Evolutionary conservation across 2,329 filamentous ascomycete species (phyloP), one percentile per base, ranked within the genome.

Genomic region (Scedosporium dehoogii): DNA sequence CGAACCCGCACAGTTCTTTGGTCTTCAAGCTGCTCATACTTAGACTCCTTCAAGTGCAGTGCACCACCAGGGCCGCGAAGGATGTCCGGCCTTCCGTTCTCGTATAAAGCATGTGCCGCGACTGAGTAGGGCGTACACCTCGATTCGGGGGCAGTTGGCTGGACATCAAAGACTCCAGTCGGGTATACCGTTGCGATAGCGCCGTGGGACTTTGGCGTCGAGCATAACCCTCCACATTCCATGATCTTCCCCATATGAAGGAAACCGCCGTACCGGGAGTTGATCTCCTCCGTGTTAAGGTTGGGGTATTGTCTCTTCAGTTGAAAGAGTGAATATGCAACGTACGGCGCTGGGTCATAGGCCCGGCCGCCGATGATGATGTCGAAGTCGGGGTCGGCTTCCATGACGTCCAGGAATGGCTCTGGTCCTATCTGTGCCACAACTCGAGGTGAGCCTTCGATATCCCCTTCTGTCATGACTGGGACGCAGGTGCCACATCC

Each of bases 161-260:
- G 66, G 3, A 84, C 71, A 53, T 83, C 79, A 61, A 84, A 84
- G 0, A 66, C 12, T 0, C 79, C 77, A 16, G 76, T 68, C 0
- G 61, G 41, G 1, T 75, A 76, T 0, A 81, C 65, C 0, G 74
- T 78, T 0, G 78, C 75, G 0, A 76, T 66, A 3, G 74, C 76
- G 4, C 74, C 76, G 3, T 69, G 69, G 0, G 74, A 74, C 63
- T 83, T 84, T 0, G 81, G 81, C 0, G 71, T 68, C 0, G 79
- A 75, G 65, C 80, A 83, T 0, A 73, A 65, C 0, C 78, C 74
- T 1, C 80, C 81, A 21, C 81, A 84, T 65, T 83, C 81, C 69
- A 83, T 73, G 9, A 83, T 79, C 70, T 85, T 77, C 0, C 78
- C 82, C 79, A 84, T 81, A 65, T 83, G 79, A 6, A 71, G 71